Evolutionary conservation across 2,329 filamentous ascomycete species (phyloP).

Genomic region (Fusarium sp.): DNA sequence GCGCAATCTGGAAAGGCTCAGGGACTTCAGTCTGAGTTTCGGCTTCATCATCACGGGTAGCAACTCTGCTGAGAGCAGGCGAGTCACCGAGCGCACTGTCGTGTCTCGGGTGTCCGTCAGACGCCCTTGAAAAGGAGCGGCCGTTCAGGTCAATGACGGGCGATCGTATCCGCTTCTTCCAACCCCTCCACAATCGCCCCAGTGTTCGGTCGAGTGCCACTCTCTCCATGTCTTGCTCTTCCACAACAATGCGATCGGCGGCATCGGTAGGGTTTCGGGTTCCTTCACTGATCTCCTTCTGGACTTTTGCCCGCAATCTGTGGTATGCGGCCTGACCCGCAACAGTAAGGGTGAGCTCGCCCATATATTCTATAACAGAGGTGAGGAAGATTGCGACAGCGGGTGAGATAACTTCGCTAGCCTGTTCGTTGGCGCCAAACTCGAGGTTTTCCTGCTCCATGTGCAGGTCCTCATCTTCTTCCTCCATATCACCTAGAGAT

Average conservation of each 20-base stretch:
- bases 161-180: slow-evolving; percentile 85
- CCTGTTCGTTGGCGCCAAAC: slow-evolving; percentile 65
- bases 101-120: slow-evolving; percentile 48
- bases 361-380: slow-evolving; percentile 92
- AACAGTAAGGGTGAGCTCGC: slow-evolving; percentile 88
- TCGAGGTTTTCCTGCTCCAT: slow-evolving; percentile 83
- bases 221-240: slow-evolving; percentile 92
- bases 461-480: slow-evolving; percentile 93
- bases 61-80: slow-evolving; percentile 47
- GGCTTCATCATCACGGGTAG: slow-evolving; percentile 48
- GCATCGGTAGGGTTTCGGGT: slow-evolving; percentile 59
- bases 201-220: slow-evolving; percentile 90
- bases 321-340: slow-evolving; percentile 86
- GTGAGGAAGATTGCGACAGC: slow-evolving; percentile 96
- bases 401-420: slow-evolving; percentile 81
- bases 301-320: slow-evolving; percentile 68
- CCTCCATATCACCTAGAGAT: slow-evolving; percentile 94
- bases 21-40: slow-evolving; percentile 45
- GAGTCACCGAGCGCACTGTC: slow-evolving; percentile 54
- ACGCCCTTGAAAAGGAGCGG: slow-evolving; percentile 63
- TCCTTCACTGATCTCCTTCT: slow-evolving; percentile 69
- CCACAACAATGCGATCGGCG: slow-evolving; percentile 79
- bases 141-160: slow-evolving; percentile 61
- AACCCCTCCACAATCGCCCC: slow-evolving; percentile 91
- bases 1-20: slow-evolving; percentile 64